These are phyloP conservation scores for Aquilaria sinensis DNA, from an alignment of 345 rosid species.

Conservation along the genomic window DNA sequence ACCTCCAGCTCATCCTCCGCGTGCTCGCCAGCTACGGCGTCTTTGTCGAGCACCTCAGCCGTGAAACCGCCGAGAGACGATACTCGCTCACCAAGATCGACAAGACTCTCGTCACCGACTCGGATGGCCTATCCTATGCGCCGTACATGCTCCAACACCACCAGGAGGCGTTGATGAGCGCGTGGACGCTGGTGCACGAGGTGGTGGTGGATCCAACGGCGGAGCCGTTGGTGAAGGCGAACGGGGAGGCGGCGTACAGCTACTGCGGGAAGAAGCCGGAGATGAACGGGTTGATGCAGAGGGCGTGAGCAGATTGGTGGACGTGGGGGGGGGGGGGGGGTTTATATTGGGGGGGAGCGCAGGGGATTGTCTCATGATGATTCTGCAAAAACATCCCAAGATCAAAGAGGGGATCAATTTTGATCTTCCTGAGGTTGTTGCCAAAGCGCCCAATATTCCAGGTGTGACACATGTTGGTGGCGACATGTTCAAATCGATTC, in stretches of 20 bases:
- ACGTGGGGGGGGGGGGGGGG: slow-evolving; percentile 96
- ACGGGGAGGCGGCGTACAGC: slow-evolving; percentile 58
- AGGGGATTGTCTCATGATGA: slow-evolving; percentile 91
- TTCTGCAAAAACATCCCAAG: slow-evolving; percentile 38
- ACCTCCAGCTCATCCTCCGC: slow-evolving; percentile 81
- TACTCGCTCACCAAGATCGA: slow-evolving; percentile 76
- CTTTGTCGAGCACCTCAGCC: slow-evolving; percentile 51
- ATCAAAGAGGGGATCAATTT: slow-evolving; percentile 65
- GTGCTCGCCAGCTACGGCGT: slow-evolving; percentile 78
- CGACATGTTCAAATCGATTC: slow-evolving; percentile 63
- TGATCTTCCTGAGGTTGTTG: slow-evolving; percentile 84
- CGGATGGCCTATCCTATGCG: slow-evolving; percentile 64
- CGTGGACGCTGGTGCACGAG: slow-evolving; percentile 78
- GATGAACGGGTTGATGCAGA: slow-evolving; percentile 79
- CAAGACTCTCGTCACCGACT: slow-evolving; percentile 67
- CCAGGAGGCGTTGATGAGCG: slow-evolving; percentile 68
- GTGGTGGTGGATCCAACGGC: slow-evolving; percentile 58
- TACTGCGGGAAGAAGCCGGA: slow-evolving; percentile 74
- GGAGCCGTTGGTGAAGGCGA: slow-evolving; percentile 72
- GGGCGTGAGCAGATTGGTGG: slow-evolving; percentile 54
- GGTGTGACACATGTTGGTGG: slow-evolving; percentile 67
- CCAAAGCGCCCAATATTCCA: slow-evolving; percentile 59
- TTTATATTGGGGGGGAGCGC: no score
- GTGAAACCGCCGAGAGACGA: slow-evolving; percentile 27
- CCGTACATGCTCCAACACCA: slow-evolving; percentile 90